Conservation (phyloP, 75 land plant species). For the Pinus taeda region DNA sequence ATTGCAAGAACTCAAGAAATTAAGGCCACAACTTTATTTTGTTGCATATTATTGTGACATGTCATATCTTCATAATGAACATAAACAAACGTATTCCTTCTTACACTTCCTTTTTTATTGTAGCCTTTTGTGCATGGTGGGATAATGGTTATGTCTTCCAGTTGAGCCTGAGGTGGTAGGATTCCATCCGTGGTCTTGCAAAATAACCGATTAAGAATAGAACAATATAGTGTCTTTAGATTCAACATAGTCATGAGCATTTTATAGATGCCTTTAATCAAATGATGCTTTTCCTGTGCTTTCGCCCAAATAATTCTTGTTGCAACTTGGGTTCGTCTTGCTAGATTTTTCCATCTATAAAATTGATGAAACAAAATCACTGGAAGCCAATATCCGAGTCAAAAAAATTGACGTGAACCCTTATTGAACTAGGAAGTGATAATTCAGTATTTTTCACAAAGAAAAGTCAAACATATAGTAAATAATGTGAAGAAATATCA, state of each 20-base stretch:
- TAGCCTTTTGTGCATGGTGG: not conserved
- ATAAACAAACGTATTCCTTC: too few species aligned
- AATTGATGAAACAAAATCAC: too few species aligned
- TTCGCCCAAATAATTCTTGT: not conserved
- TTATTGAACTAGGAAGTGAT: not conserved
- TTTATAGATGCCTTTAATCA: not conserved
- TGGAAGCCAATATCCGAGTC: too few species aligned
- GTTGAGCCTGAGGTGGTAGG: too few species aligned
- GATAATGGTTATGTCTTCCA: too few species aligned
- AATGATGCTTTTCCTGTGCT: not conserved
- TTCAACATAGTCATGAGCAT: not conserved
- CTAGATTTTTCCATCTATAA: too few species aligned
- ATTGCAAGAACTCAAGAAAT: too few species aligned
- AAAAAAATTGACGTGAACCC: too few species aligned
- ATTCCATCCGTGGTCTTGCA: too few species aligned
- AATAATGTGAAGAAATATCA: too few species aligned
- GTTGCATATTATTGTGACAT: slow-evolving; percentile 99
- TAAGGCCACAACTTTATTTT: slow-evolving; percentile 96
- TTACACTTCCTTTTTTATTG: slow-evolving; percentile 4
- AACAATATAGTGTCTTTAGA: not conserved
- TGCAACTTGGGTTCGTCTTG: not conserved
- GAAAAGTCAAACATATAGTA: not conserved
- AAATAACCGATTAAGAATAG: not conserved
- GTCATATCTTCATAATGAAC: too few species aligned
- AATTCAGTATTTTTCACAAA: not conserved